A percentile compares a stretch with the other conserved stretches of the same genome.
These are phyloP conservation scores for Echium plantagineum DNA, from an alignment of 257 asterid species.

Conservation along the genomic window DNA sequence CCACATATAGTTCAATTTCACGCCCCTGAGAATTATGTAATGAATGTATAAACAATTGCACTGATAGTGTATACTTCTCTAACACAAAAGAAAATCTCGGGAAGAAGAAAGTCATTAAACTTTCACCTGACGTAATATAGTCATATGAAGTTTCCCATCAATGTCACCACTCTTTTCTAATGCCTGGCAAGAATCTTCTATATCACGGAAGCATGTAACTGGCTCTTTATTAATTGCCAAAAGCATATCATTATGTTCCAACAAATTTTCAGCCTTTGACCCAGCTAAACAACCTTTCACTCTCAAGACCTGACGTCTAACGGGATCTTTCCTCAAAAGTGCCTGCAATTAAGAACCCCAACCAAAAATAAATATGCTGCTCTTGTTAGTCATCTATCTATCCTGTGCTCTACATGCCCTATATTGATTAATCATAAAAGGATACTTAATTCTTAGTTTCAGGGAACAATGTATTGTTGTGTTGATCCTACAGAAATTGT, in stretches of 20 bases:
- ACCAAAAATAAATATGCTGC: background rate
- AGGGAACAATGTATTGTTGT: too few species aligned
- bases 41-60: background rate
- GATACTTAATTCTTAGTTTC: too few species aligned
- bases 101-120: background rate
- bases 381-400: too few species aligned
- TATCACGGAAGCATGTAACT: constrained; percentile 76
- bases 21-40: constrained; percentile 49
- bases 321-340: constrained; percentile 73
- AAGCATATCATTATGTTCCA: constrained; percentile 92
- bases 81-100: too few species aligned
- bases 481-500: too few species aligned
- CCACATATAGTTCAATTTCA: constrained; percentile 76
- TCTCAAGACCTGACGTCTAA: constrained; percentile 83
- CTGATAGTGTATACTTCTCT: background rate
- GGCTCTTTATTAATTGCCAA: constrained; percentile 86
- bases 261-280: constrained; percentile 68
- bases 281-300: constrained; percentile 96
- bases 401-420: too few species aligned
- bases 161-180: constrained; percentile 40
- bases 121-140: constrained; percentile 88
- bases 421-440: too few species aligned
- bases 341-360: constrained; percentile 37
- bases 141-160: constrained; percentile 51
- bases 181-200: constrained; percentile 84